Percentiles rank a stretch among this genome's conserved stretches.
phyloP scores from a whole-genome alignment of 75 land plant species.

The Azolla pinnata region DNA sequence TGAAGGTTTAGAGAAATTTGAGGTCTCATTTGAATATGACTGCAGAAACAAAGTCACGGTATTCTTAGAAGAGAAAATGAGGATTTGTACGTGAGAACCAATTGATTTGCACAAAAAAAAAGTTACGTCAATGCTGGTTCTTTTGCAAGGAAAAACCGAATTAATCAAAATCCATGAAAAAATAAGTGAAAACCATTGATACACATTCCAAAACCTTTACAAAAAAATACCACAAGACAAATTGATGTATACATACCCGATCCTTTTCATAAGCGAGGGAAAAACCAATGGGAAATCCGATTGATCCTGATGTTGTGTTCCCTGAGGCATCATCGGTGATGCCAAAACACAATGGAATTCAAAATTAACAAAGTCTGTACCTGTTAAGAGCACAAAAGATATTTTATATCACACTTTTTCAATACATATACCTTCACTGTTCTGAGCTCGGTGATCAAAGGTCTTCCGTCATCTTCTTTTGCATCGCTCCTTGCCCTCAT shows the following conservation, averaged over 20 bases:
- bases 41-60: no score
- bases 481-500: constrained; percentile 21
- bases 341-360: neutral
- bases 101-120: no score
- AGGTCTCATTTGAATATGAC: no score
- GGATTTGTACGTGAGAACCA: no score
- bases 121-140: no score
- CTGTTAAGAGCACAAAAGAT: neutral
- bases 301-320: constrained; percentile 28
- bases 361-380: neutral
- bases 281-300: constrained; percentile 24
- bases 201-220: no score
- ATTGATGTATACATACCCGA: constrained; percentile 25
- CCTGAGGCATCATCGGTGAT: constrained; percentile 15
- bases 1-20: no score
- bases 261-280: constrained; percentile 14
- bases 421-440: constrained; percentile 27
- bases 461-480: constrained; percentile 3
- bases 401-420: neutral
- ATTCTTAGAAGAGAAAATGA: no score
- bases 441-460: constrained; percentile 21
- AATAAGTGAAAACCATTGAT: no score
- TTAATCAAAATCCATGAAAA: no score
- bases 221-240: no score
- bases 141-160: no score